Evolutionary conservation across 75 land plant species (phyloP).

Genomic region (Chamaecyparis obtusa): DNA sequence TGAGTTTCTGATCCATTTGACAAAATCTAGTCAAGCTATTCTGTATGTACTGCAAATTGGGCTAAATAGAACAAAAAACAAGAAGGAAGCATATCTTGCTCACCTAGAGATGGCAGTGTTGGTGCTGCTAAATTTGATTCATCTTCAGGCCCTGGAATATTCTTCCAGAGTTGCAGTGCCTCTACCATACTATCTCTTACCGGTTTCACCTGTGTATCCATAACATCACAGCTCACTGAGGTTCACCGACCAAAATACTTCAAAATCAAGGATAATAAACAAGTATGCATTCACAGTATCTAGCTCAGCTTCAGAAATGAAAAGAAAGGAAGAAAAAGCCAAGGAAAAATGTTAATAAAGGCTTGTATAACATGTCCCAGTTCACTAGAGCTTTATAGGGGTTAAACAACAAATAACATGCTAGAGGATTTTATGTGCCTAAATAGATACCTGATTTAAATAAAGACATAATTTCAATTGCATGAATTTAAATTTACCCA

Average conservation of each 20-base stretch:
- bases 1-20: constrained; percentile 26
- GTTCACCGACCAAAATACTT: background rate
- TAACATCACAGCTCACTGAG: background rate
- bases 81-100: constrained; percentile 12
- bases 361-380: background rate
- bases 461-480: background rate
- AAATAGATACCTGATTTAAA: background rate
- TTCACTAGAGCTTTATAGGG: background rate
- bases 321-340: background rate
- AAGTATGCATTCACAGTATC: background rate
- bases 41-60: background rate
- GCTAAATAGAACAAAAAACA: background rate
- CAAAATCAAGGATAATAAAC: background rate
- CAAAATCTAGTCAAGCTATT: background rate
- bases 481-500: background rate
- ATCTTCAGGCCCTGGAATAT: constrained; percentile 51
- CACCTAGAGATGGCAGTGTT: constrained; percentile 38
- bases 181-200: constrained; percentile 88
- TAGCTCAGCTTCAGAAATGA: constrained; percentile 10
- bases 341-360: background rate
- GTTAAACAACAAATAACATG: background rate
- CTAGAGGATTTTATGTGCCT: background rate
- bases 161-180: constrained; percentile 88
- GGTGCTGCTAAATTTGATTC: constrained; percentile 29
- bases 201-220: constrained; percentile 83